Evolutionary conservation across 2,329 filamentous ascomycete genomes (phyloP).

Genomic region (Ceratocystis cubensis): DNA sequence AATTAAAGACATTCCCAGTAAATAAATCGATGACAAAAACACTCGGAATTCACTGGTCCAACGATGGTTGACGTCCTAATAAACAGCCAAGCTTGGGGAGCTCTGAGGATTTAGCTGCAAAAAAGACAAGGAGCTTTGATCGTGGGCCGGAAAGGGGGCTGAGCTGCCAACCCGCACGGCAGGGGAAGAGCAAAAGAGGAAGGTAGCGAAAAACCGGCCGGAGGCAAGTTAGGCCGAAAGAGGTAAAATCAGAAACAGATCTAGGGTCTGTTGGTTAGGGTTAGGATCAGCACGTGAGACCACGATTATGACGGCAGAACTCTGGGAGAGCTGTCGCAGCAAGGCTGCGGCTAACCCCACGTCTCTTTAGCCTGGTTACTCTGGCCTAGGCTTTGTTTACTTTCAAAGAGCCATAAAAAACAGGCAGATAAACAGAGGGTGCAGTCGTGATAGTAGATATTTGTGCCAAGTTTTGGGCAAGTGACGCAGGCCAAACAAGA

Average conservation of each 20-base stretch:
- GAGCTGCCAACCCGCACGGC: neutral
- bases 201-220: neutral
- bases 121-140: neutral
- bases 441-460: no score
- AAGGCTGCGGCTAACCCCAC: no score
- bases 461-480: no score
- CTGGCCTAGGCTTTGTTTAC: constrained; percentile 17
- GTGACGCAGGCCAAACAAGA: no score
- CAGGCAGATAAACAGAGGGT: neutral
- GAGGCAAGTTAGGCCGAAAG: no score
- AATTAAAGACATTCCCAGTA: neutral
- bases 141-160: neutral
- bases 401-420: constrained; percentile 3
- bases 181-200: neutral
- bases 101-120: neutral
- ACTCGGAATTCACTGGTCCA: neutral
- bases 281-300: no score
- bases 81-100: neutral
- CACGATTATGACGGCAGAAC: no score
- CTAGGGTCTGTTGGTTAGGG: no score
- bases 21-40: neutral
- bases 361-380: neutral
- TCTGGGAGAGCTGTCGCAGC: no score
- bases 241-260: no score
- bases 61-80: neutral